Base-by-base conservation (phyloP, 2,329 filamentous ascomycete genomes). In the Allantophomopsis lycopodina region DNA sequence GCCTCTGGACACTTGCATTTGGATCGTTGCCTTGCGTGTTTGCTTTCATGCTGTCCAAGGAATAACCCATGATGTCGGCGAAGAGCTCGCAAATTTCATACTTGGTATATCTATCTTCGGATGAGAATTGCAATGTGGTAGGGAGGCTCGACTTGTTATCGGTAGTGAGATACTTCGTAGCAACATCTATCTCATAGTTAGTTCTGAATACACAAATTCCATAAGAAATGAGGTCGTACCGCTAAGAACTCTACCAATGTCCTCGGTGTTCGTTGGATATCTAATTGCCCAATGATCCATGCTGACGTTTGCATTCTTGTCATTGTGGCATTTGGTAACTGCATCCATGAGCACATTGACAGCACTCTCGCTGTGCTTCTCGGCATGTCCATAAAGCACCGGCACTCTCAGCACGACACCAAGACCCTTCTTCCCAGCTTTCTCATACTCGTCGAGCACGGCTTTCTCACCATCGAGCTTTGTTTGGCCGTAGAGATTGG, bases 221-320 rank as follows among this genome's bases (percentile, higher is more conserved):
- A 18, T 39, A 18, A 14, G 40, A 39, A 28, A 14, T 16, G 39
- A 30, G 36, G 31, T 60, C 65, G 49, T 63, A 77, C 74, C 74
- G 45, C 76, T 69, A 50, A 78, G 83, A 35, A 94, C 83, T 32
- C 88, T 70, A 14, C 71, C 86, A 14, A 94, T 79, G 53, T 94
- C 88, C 55, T 86, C 80, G 0, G 86, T 94, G 55, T 91, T 91
- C 7, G 87, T 94, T 7, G 87, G 87, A 61, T 85, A 94, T 20
- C 87, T 73, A 38, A 83, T 62, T 1, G 83, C 79, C 77, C 85
- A 94, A 57, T 93, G 79, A 53, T 94, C 87, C 77, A 94, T 88
- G 54, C 74, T 78, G 32, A 87, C 66, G 41, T 69, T 69, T 2
- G 66, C 66, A 5, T 66, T 71, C 31, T 67, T 62, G 37, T 77